These are phyloP conservation scores for Multifurca ochricompacta DNA, from an alignment of 768 basidiomycete species.

Conservation along the genomic window DNA sequence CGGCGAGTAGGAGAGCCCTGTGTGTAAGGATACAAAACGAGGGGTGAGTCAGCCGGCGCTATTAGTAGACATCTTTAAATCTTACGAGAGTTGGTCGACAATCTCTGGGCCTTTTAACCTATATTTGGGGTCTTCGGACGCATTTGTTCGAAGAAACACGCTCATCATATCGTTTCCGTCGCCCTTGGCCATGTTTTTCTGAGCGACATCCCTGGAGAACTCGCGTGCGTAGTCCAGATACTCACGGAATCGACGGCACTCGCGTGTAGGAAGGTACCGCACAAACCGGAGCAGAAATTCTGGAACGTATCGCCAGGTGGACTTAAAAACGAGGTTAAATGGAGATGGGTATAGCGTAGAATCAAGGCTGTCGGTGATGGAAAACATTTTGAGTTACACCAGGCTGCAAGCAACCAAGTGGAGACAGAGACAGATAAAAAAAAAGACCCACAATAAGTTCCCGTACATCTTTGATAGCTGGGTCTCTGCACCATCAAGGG, in stretches of 20 bases:
- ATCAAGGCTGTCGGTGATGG: constrained; percentile 2
- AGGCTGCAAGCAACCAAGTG: background rate
- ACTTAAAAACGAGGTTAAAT: constrained; percentile 15
- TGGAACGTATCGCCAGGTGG: constrained; percentile 21
- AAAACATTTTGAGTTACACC: background rate
- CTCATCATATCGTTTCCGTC: constrained; percentile 9
- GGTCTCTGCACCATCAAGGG: constrained; percentile 22
- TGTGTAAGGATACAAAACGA: too few species aligned
- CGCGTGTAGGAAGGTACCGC: constrained; percentile 4
- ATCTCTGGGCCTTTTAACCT: constrained; percentile 1
- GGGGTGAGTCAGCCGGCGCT: background rate
- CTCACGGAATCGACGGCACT: constrained; percentile 5
- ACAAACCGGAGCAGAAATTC: constrained; percentile 4
- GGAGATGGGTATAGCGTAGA: constrained; percentile 7
- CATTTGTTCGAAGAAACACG: constrained; percentile 7
- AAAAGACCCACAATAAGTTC: constrained; percentile 23
- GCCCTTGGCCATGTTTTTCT: background rate
- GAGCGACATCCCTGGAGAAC: background rate
- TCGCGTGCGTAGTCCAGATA: background rate
- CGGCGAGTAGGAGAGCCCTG: constrained; percentile 21
- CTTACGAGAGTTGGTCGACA: constrained; percentile 13
- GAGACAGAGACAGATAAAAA: background rate
- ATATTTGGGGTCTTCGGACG: background rate
- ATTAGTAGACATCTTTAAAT: too few species aligned
- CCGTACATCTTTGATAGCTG: constrained; percentile 22